Conservation (phyloP, 2,329 filamentous ascomycete species). For the Endocalyx cinctus region DNA sequence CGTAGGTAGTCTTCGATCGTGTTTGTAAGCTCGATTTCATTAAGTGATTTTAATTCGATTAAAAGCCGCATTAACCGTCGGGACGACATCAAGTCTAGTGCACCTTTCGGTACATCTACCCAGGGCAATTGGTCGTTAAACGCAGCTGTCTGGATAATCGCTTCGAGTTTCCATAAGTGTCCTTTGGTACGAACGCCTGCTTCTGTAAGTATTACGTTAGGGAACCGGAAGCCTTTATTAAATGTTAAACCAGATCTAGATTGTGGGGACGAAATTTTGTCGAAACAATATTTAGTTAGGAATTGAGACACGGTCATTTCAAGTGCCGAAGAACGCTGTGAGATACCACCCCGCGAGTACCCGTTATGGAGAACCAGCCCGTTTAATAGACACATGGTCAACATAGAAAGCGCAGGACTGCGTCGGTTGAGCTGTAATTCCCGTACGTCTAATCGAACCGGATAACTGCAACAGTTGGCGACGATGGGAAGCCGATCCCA, state of each 20-base stretch:
- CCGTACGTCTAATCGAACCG: slow-evolving; percentile 3
- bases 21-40: too few species aligned
- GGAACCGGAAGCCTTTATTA: slow-evolving; percentile 6
- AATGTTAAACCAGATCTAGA: slow-evolving; percentile 1
- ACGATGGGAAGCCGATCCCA: slow-evolving; percentile 8
- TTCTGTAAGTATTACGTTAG: slow-evolving; percentile 1
- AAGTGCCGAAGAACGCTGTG: too few species aligned
- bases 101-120: too few species aligned
- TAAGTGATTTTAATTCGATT: too few species aligned
- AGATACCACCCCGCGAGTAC: too few species aligned
- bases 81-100: too few species aligned
- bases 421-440: not conserved
- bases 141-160: slow-evolving; percentile 2
- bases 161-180: slow-evolving; percentile 5
- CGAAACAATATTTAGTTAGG: too few species aligned
- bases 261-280: slow-evolving; percentile 1
- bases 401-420: slow-evolving; percentile 4
- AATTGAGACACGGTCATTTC: slow-evolving; percentile 1
- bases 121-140: too few species aligned
- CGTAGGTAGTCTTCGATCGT: not conserved
- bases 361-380: slow-evolving; percentile 7
- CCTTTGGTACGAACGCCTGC: slow-evolving; percentile 2
- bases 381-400: slow-evolving; percentile 7
- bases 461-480: slow-evolving; percentile 6
- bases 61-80: too few species aligned